These are phyloP conservation scores for Fonsecaea pugnacius DNA, from an alignment of 2,329 filamentous ascomycete species.

Conservation along the genomic window DNA sequence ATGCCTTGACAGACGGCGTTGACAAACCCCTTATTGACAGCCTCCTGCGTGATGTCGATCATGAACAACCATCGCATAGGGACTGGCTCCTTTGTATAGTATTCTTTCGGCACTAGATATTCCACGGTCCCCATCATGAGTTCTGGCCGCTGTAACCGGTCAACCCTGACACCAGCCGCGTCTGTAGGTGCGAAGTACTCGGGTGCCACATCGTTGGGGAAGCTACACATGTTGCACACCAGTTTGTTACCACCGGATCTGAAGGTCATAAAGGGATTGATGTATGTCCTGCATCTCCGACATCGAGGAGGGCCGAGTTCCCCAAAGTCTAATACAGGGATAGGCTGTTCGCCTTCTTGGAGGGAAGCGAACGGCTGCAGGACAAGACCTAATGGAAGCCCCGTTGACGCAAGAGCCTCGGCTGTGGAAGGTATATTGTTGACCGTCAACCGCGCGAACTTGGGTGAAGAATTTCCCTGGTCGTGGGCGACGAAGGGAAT, in stretches of 20 bases:
- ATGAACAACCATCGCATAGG: slow-evolving; percentile 87
- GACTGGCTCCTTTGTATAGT: slow-evolving; percentile 94
- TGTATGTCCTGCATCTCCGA: slow-evolving; percentile 89
- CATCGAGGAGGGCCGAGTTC: slow-evolving; percentile 88
- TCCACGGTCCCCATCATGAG: slow-evolving; percentile 91
- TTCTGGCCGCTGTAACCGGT: slow-evolving; percentile 86
- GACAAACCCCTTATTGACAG: slow-evolving; percentile 86
- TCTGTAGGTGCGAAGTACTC: slow-evolving; percentile 95
- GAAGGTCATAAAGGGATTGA: slow-evolving; percentile 99
- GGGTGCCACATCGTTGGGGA: slow-evolving; percentile 88
- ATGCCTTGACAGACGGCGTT: slow-evolving; percentile 91
- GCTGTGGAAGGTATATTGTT: slow-evolving; percentile 87
- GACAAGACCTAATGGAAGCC: slow-evolving; percentile 82
- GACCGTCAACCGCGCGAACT: slow-evolving; percentile 86
- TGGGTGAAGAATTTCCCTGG: slow-evolving; percentile 94
- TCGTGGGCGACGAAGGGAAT: slow-evolving; percentile 92
- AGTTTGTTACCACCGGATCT: slow-evolving; percentile 91
- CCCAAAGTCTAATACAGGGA: slow-evolving; percentile 94
- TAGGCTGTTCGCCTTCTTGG: slow-evolving; percentile 80
- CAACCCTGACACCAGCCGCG: slow-evolving; percentile 81
- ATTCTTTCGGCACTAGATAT: slow-evolving; percentile 96
- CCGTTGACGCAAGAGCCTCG: slow-evolving; percentile 79
- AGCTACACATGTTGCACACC: slow-evolving; percentile 96
- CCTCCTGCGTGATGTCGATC: slow-evolving; percentile 90
- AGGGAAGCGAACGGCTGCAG: slow-evolving; percentile 84